A percentile compares a stretch with the other conserved stretches of the same genome.
Conservation (phyloP, 1,284 basidiomycete genomes). For the Malassezia nana region DNA sequence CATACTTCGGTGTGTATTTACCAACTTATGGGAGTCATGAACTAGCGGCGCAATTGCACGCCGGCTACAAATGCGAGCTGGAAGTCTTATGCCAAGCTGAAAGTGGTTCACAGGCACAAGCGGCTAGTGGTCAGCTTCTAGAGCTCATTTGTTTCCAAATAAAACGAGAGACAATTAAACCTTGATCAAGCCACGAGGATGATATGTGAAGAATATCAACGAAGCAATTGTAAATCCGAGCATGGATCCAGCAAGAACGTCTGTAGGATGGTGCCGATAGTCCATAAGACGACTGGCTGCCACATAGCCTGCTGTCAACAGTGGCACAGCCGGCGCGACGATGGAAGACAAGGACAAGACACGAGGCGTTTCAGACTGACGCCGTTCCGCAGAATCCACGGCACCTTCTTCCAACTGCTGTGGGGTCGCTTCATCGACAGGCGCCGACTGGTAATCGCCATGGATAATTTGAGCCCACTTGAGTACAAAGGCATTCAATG, state of each 20-base stretch:
- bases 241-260: slow-evolving; percentile 68
- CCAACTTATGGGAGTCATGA: slow-evolving; percentile 3
- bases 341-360: slow-evolving; percentile 48
- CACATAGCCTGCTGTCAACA: slow-evolving; percentile 69
- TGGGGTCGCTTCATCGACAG: not conserved
- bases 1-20: not conserved
- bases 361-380: not conserved
- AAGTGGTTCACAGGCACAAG: not conserved
- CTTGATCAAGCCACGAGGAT: slow-evolving; percentile 19
- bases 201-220: slow-evolving; percentile 63
- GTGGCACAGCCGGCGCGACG: slow-evolving; percentile 57
- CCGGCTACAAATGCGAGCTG: slow-evolving; percentile 30
- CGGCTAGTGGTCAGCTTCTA: slow-evolving; percentile 1
- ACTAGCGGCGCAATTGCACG: slow-evolving; percentile 22
- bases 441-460: not conserved
- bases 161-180: not conserved
- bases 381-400: not conserved
- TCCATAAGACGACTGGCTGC: slow-evolving; percentile 57
- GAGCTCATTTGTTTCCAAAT: slow-evolving; percentile 2
- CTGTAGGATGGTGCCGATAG: slow-evolving; percentile 50
- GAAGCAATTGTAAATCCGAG: slow-evolving; percentile 66
- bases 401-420: not conserved
- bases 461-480: not conserved
- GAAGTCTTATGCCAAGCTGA: slow-evolving; percentile 21
- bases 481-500: not conserved